Percentiles rank a stretch among this genome's conserved stretches.
Conservation (phyloP, 805 yeast genomes). For the Metschnikowia orientalis region DNA sequence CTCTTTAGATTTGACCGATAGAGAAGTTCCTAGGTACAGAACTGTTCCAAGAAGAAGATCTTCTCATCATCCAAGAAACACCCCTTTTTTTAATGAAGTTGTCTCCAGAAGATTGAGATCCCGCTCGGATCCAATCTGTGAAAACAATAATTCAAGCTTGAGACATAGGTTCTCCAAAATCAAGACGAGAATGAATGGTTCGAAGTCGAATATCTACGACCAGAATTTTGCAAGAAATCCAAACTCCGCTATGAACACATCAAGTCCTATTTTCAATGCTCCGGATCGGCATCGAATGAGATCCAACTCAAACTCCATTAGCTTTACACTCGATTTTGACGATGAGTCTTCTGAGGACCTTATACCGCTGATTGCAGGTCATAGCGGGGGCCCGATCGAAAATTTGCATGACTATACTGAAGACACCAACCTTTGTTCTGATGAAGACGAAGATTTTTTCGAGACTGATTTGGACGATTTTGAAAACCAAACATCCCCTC, state of each 20-base stretch:
- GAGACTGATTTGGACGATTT: constrained; percentile 5
- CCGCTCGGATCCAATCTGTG: constrained; percentile 11
- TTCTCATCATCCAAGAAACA: constrained; percentile 23
- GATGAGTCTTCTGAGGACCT: too few species aligned
- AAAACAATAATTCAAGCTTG: constrained; percentile 7
- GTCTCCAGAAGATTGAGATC: constrained; percentile 11
- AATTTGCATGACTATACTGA: too few species aligned
- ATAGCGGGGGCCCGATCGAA: too few species aligned
- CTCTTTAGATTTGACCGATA: constrained; percentile 65
- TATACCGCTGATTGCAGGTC: too few species aligned
- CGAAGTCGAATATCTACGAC: too few species aligned
- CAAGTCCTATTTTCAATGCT: too few species aligned
- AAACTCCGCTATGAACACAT: too few species aligned
- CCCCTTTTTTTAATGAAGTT: constrained; percentile 7
- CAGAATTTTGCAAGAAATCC: too few species aligned
- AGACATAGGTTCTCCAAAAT: constrained; percentile 8
- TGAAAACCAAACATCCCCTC: neutral
- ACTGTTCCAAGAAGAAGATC: constrained; percentile 78
- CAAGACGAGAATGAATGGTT: constrained; percentile 7
- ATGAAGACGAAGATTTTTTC: constrained; percentile 26
- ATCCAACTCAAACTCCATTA: too few species aligned
- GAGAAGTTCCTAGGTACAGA: constrained; percentile 72
- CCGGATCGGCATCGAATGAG: too few species aligned
- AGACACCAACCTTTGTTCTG: constrained; percentile 27
- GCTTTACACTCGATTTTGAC: too few species aligned